Evolutionary conservation across 2,329 filamentous ascomycete species (phyloP), one percentile per base, ranked within the genome.

Genomic region (Colletotrichum orbiculare): DNA sequence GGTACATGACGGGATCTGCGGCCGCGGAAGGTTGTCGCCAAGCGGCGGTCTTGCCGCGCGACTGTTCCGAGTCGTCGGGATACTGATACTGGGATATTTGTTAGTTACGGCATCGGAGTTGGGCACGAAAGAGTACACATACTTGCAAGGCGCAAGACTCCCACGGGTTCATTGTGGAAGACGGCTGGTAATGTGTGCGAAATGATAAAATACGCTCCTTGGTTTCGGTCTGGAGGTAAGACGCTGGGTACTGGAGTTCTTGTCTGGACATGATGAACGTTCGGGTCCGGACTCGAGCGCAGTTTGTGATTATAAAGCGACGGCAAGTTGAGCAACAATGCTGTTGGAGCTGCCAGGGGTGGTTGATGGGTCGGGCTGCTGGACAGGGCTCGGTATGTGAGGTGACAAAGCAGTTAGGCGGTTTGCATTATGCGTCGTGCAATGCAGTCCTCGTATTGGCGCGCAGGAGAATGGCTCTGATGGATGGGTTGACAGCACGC

Each of bases 1-100:
- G 84, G 60, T 83, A 87, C 65, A 88, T 85, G 64, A 86, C 73
- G 43, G 83, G 74, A 69, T 87, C 82, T 42, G 66, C 63, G n/a
- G 67, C 67, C 2, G 64, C 56, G 12, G 64, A 37, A 8, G 54
- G 52, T 25, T 68, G 52, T n/a, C 59, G 52, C 45, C 56, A 63
- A 38, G 53, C 25, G 9, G 45, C 17, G 10, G 35, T 11, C 11
- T 72, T 69, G 8, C 71, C 67, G 7, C 46, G 39, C 6, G 65
- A 63, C 33, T 71, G 69, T n/a, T 56, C 60, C 12, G 50, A 43
- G 17, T 70, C 66, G 37, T 72, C 70, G 45, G 70, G 68, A 33
- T 70, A 73, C 41, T 71, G 64, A 35, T 74, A 73, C 73, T 74
- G 15, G 6, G 33, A 41, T n/a, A 49, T 7, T 13, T 43, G 42